Conservation (phyloP, 768 basidiomycete species). For the Gloeophyllum trabeum region DNA sequence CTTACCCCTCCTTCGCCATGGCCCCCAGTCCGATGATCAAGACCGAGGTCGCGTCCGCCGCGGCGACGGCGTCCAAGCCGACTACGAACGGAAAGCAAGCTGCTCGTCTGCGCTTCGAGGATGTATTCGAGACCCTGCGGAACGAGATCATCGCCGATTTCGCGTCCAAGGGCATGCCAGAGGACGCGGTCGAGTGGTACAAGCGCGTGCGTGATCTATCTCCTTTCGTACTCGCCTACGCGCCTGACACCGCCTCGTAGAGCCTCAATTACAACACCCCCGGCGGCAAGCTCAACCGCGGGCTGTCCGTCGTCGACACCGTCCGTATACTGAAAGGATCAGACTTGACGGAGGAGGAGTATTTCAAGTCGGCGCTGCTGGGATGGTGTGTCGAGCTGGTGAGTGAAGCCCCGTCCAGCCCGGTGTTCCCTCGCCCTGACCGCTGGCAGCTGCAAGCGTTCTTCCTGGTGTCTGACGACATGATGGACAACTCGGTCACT, state of each 20-base stretch:
- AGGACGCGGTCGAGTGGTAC: slow-evolving; percentile 81
- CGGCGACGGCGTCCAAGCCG: neutral
- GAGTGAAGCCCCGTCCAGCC: slow-evolving; percentile 21
- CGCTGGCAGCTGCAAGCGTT: slow-evolving; percentile 78
- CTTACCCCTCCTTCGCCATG: too few relatives aligned
- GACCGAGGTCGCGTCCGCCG: neutral
- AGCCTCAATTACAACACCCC: slow-evolving; percentile 92
- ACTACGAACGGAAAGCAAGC: neutral
- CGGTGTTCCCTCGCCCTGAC: neutral
- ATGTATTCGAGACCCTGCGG: slow-evolving; percentile 58
- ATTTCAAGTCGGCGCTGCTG: slow-evolving; percentile 76
- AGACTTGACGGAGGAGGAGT: slow-evolving; percentile 68
- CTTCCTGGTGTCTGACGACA: slow-evolving; percentile 95
- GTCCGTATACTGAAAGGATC: slow-evolving; percentile 78
- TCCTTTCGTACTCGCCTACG: neutral
- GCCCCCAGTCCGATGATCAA: neutral
- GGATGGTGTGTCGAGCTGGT: slow-evolving; percentile 97
- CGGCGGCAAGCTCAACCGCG: slow-evolving; percentile 92
- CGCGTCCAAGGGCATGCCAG: slow-evolving; percentile 64
- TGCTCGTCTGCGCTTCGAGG: slow-evolving; percentile 55
- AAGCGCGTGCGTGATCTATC: slow-evolving; percentile 39
- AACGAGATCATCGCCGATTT: slow-evolving; percentile 70
- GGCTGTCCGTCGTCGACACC: slow-evolving; percentile 92
- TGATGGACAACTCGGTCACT: slow-evolving; percentile 94
- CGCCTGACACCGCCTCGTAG: slow-evolving; percentile 24